Evolutionary conservation across 192 early-diverging fungal genomes (phyloP).

Genomic region (Piromyces sp.): DNA sequence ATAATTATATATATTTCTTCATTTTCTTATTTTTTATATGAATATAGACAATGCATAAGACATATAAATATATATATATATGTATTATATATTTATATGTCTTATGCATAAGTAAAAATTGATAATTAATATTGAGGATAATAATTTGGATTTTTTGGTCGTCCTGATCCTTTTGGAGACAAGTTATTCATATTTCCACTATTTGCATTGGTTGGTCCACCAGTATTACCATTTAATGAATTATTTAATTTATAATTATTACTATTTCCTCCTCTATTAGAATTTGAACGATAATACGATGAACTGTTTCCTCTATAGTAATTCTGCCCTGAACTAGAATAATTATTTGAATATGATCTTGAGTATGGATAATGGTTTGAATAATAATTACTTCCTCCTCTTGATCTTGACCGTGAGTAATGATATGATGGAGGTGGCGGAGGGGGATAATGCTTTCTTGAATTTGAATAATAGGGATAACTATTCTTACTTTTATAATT

Average conservation of each 20-base stretch:
- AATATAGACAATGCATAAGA: too few relatives aligned
- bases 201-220: background rate
- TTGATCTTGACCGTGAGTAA: background rate
- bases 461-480: background rate
- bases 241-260: background rate
- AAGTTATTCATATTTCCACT: background rate
- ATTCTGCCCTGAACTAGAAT: background rate
- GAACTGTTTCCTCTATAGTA: background rate
- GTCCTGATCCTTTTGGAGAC: too few relatives aligned
- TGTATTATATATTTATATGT: too few relatives aligned
- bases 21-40: too few relatives aligned
- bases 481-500: background rate
- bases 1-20: too few relatives aligned
- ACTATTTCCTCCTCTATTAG: background rate
- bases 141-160: too few relatives aligned
- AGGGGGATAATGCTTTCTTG: background rate
- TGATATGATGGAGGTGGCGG: background rate
- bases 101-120: too few relatives aligned
- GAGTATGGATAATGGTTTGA: background rate
- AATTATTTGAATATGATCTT: background rate
- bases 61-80: too few relatives aligned
- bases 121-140: too few relatives aligned
- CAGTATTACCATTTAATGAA: background rate
- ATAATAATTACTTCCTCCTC: background rate
- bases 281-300: background rate